Percentiles rank a stretch among this genome's conserved stretches.
phyloP scores from a whole-genome alignment of 2,329 filamentous ascomycete species.

The Colletotrichum navitas region DNA sequence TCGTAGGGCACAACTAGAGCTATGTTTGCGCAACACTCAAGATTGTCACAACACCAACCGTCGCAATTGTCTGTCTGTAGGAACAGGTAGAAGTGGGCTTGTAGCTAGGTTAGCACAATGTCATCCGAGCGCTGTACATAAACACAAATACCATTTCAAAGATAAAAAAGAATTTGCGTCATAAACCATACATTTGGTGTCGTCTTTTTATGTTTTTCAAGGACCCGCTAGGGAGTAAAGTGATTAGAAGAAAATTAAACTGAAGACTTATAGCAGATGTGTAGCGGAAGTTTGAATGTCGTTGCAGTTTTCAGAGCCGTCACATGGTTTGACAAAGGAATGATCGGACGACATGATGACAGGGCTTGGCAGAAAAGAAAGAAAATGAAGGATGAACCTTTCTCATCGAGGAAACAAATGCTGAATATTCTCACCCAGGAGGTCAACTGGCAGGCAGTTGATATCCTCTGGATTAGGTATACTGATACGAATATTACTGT shows the following conservation, averaged over 20 bases:
- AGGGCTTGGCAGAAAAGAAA: too few relatives aligned
- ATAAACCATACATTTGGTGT: not conserved
- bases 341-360: too few relatives aligned
- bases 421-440: too few relatives aligned
- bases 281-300: not conserved
- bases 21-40: too few relatives aligned
- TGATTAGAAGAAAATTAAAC: not conserved
- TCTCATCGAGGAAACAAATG: too few relatives aligned
- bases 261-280: not conserved
- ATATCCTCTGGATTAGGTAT: too few relatives aligned
- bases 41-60: too few relatives aligned
- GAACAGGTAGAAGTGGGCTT: not conserved
- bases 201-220: not conserved
- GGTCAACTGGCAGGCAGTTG: too few relatives aligned
- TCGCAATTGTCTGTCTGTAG: too few relatives aligned
- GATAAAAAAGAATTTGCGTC: not conserved
- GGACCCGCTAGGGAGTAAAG: not conserved
- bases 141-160: not conserved
- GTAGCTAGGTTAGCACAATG: not conserved
- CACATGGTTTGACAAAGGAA: too few relatives aligned
- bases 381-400: too few relatives aligned
- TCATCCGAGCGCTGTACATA: not conserved
- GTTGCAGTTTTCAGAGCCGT: not conserved
- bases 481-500: too few relatives aligned
- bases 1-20: slow-evolving; percentile 46